Conservation (phyloP, 768 basidiomycete species). For the Gyrodon lividus region DNA sequence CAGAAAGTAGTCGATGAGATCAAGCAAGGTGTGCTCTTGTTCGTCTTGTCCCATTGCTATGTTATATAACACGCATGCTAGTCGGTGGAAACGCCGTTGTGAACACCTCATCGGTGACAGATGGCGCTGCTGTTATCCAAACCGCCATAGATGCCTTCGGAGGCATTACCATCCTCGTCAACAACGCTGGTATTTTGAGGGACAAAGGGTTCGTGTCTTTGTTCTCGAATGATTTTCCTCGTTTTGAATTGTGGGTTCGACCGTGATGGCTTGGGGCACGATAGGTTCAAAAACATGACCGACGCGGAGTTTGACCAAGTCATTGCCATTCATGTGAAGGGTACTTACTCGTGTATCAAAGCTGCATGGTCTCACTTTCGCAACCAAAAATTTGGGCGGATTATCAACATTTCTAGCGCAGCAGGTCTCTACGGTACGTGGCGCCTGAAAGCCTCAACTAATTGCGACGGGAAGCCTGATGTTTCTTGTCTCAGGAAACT, state of each 20-base stretch:
- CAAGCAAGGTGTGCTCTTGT: slow-evolving; percentile 55
- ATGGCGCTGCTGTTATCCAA: slow-evolving; percentile 84
- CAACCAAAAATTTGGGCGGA: slow-evolving; percentile 90
- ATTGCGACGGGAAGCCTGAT: not conserved
- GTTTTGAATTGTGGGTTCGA: not conserved
- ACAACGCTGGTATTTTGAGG: slow-evolving; percentile 91
- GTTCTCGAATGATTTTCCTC: not conserved
- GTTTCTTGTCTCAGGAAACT: slow-evolving; percentile 59
- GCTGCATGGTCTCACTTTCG: slow-evolving; percentile 96
- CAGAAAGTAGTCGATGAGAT: slow-evolving; percentile 93
- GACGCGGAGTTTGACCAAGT: slow-evolving; percentile 93
- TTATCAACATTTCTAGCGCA: slow-evolving; percentile 93
- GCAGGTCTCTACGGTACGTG: slow-evolving; percentile 85
- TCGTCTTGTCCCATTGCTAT: not conserved
- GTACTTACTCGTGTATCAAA: slow-evolving; percentile 88
- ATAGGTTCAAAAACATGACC: slow-evolving; percentile 94
- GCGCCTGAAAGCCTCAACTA: not conserved
- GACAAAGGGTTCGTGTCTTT: slow-evolving; percentile 61
- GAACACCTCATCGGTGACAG: slow-evolving; percentile 83
- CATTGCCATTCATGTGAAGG: slow-evolving; percentile 88
- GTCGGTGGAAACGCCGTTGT: slow-evolving; percentile 88
- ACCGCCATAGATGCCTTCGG: slow-evolving; percentile 87
- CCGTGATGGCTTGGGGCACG: not conserved
- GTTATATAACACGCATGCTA: slow-evolving; percentile 33
- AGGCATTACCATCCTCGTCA: slow-evolving; percentile 81